Percentiles rank a stretch among this genome's conserved stretches.
These are phyloP conservation scores for Saccharomyces hybrid DNA, from an alignment of 1,139 yeast species.

Conservation along the genomic window DNA sequence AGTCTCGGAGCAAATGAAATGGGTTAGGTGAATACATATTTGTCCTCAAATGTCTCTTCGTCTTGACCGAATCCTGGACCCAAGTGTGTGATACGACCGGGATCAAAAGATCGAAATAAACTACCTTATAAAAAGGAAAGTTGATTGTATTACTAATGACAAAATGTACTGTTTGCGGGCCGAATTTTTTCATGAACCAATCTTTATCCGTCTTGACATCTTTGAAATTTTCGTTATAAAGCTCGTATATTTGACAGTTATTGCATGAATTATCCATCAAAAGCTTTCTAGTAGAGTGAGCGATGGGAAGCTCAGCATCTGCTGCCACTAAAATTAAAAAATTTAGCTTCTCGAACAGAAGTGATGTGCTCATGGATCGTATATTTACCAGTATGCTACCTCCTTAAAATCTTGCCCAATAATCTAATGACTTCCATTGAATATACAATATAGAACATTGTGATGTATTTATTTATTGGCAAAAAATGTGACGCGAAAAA, in stretches of 20 bases:
- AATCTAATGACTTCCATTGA: not conserved
- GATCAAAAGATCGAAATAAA: conserved; percentile 47
- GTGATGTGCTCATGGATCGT: not conserved
- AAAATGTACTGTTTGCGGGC: conserved; percentile 34
- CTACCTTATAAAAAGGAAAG: conserved; percentile 47
- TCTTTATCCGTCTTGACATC: not conserved
- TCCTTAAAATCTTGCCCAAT: not conserved
- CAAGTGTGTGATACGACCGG: conserved; percentile 66
- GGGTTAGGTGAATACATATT: conserved; percentile 58
- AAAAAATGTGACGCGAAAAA: not conserved
- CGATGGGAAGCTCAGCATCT: not conserved
- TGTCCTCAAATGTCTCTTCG: conserved; percentile 43
- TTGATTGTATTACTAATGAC: conserved; percentile 48
- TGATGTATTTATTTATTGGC: not conserved
- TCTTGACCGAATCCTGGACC: conserved; percentile 46
- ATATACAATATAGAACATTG: not conserved
- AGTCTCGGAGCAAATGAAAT: conserved; percentile 51
- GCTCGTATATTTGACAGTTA: not conserved
- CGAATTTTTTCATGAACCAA: conserved; percentile 6
- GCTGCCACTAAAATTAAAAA: not conserved
- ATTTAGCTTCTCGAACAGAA: not conserved
- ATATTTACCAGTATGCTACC: not conserved
- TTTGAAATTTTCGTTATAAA: not conserved
- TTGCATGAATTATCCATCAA: not conserved
- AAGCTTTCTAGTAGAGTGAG: not conserved